Percentiles rank a stretch among this genome's conserved stretches.
Evolutionary conservation across 2,329 filamentous ascomycete genomes (phyloP).

Genomic region (Colletotrichum zoysiae): DNA sequence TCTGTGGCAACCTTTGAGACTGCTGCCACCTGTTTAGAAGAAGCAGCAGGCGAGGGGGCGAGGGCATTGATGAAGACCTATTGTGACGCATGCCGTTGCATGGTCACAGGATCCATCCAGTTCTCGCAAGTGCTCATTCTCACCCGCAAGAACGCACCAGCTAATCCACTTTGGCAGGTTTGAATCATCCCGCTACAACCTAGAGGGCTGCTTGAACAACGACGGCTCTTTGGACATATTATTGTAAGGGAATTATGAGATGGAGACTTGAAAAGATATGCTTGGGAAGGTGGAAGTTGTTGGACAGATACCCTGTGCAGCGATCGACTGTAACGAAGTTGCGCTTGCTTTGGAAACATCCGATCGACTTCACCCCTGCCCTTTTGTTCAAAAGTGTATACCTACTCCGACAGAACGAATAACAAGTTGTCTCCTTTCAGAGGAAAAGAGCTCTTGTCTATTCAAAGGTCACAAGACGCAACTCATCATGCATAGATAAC

Average conservation of each 20-base stretch:
- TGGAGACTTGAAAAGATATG: not conserved
- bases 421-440: not conserved
- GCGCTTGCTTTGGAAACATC: not conserved
- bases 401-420: not conserved
- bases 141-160: not conserved
- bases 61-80: conserved; percentile 43
- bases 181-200: conserved; percentile 50
- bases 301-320: not conserved
- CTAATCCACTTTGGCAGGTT: conserved; percentile 45
- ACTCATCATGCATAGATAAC: not conserved
- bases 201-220: conserved; percentile 47
- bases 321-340: not conserved
- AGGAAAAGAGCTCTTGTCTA: not conserved
- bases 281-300: not conserved
- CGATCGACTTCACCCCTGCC: not conserved
- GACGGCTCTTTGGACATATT: conserved; percentile 52
- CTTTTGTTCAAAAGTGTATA: not conserved
- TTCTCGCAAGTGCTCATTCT: conserved; percentile 49
- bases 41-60: conserved; percentile 7
- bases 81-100: conserved; percentile 48
- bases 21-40: conserved; percentile 42
- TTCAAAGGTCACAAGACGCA: not conserved
- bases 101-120: conserved; percentile 50
- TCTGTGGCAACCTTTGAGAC: conserved; percentile 46
- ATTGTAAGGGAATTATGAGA: conserved; percentile 42